These are phyloP conservation scores for Populus davidiana DNA, from an alignment of 345 rosid genomes.

Conservation along the genomic window DNA sequence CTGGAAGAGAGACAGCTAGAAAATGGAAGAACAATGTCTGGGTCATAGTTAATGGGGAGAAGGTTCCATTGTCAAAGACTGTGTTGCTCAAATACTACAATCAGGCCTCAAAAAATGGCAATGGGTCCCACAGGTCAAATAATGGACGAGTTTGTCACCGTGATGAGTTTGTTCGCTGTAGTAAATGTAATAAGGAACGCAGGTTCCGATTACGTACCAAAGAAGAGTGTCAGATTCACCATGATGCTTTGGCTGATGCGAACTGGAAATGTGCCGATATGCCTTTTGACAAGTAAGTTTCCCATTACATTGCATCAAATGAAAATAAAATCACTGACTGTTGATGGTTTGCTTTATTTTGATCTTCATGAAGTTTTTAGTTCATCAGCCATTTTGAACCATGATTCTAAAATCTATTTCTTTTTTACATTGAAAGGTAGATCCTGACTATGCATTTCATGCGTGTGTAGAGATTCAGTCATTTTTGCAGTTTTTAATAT, in stretches of 20 bases:
- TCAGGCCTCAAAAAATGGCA: constrained; percentile 58
- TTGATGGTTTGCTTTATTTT: neutral
- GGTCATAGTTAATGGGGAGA: constrained; percentile 87
- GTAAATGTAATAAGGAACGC: constrained; percentile 73
- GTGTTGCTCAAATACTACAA: constrained; percentile 84
- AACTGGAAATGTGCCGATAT: constrained; percentile 81
- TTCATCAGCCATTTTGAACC: neutral
- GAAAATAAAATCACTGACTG: neutral
- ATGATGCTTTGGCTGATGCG: constrained; percentile 70
- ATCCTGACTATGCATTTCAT: neutral
- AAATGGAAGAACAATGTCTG: constrained; percentile 99
- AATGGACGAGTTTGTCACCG: constrained; percentile 68
- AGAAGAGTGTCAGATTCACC: constrained; percentile 79
- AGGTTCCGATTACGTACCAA: constrained; percentile 74
- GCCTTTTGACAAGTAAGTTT: constrained; percentile 69
- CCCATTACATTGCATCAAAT: neutral
- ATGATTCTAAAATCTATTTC: neutral
- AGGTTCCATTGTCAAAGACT: constrained; percentile 89
- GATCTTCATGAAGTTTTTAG: too few relatives aligned
- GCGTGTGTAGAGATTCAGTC: neutral
- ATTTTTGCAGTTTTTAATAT: neutral
- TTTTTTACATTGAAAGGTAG: neutral
- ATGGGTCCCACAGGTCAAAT: constrained; percentile 67
- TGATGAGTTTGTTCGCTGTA: constrained; percentile 80
- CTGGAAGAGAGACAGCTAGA: constrained; percentile 98